These are phyloP conservation scores for Kodamaea anthophila DNA, from an alignment of 1,139 yeast genomes.

Conservation along the genomic window DNA sequence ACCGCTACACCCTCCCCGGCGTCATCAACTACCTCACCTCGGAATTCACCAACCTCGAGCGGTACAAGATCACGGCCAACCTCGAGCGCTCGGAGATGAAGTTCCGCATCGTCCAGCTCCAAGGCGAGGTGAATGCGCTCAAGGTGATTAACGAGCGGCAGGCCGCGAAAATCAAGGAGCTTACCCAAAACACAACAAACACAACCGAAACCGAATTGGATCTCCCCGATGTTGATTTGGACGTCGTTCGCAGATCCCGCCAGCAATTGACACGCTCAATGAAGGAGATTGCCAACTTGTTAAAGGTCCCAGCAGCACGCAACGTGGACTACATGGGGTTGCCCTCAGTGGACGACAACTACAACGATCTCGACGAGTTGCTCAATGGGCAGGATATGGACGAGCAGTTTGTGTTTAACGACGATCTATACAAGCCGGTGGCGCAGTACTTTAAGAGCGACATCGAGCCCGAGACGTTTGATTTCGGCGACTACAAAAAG, in stretches of 20 bases:
- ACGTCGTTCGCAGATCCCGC: constrained; percentile 33
- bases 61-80: constrained; percentile 51
- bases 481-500: constrained; percentile 8
- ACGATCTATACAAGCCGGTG: too few relatives aligned
- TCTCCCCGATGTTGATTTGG: constrained; percentile 39
- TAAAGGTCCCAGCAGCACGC: constrained; percentile 30
- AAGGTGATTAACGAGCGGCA: constrained; percentile 34
- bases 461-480: too few relatives aligned
- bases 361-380: constrained; percentile 13
- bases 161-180: constrained; percentile 21
- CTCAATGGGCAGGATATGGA: constrained; percentile 9
- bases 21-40: constrained; percentile 58
- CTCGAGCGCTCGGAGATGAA: constrained; percentile 54
- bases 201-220: constrained; percentile 8
- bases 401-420: constrained; percentile 10
- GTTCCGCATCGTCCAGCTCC: constrained; percentile 46
- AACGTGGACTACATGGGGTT: constrained; percentile 17
- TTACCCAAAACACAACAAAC: constrained; percentile 22
- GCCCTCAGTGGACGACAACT: constrained; percentile 11
- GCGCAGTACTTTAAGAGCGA: constrained; percentile 12
- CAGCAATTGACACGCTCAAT: constrained; percentile 36
- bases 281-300: constrained; percentile 36
- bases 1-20: constrained; percentile 54
- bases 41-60: constrained; percentile 54
- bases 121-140: constrained; percentile 47